These are phyloP conservation scores for Naegleria lovaniensis DNA, from an alignment of 208 protist genomes.

Conservation along the genomic window DNA sequence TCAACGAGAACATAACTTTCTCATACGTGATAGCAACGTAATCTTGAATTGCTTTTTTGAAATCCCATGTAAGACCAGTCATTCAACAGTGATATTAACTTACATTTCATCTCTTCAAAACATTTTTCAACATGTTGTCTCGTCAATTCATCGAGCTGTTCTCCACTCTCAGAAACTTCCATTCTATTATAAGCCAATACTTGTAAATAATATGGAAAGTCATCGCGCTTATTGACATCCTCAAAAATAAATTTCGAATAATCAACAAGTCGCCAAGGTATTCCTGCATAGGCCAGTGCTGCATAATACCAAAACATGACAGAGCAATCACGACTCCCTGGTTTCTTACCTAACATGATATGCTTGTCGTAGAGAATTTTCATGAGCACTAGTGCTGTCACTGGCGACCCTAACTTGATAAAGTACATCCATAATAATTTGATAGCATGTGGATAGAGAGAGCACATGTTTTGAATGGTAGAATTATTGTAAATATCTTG, in stretches of 20 bases:
- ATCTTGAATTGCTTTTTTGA: not conserved
- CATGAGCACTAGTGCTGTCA: not conserved
- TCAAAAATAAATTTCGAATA: constrained; percentile 3
- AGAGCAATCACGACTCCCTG: not conserved
- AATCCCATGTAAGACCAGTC: too few species aligned
- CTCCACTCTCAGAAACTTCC: not conserved
- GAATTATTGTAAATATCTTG: not conserved
- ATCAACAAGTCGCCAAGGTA: not conserved
- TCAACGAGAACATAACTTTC: not conserved
- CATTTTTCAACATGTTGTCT: not conserved
- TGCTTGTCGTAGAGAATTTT: not conserved
- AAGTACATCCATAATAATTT: not conserved
- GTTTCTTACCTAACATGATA: not conserved
- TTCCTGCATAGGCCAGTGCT: not conserved
- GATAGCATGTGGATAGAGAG: not conserved
- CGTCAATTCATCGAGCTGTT: not conserved
- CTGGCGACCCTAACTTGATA: not conserved
- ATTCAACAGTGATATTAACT: not conserved
- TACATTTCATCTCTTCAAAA: not conserved
- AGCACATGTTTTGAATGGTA: not conserved
- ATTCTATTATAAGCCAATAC: not conserved
- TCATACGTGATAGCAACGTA: not conserved
- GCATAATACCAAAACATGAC: not conserved
- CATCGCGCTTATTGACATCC: not conserved
- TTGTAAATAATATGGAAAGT: not conserved